Percentiles rank a stretch among this genome's conserved stretches.
Conservation (phyloP, 441 rosid species). For the Adansonia grandidieri region DNA sequence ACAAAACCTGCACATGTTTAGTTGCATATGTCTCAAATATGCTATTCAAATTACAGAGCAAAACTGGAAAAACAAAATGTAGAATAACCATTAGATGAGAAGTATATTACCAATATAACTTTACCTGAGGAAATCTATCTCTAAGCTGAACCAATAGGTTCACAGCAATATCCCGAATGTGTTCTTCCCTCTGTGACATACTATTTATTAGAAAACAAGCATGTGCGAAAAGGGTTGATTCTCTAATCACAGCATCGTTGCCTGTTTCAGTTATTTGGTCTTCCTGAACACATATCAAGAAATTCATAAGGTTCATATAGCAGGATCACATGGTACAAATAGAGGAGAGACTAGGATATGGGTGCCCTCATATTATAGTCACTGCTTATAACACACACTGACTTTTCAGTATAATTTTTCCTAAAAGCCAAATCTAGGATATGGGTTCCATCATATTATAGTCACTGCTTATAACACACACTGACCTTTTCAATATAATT, state of each 20-base stretch:
- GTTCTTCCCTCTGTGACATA: conserved; percentile 96
- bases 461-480: background rate
- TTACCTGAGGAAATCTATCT: conserved; percentile 96
- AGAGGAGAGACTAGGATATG: background rate
- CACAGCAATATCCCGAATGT: conserved; percentile 82
- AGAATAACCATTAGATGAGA: background rate
- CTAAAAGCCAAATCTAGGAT: background rate
- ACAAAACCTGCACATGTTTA: conserved; percentile 72
- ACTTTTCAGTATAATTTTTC: background rate
- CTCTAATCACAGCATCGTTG: conserved; percentile 78
- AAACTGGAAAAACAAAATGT: conserved; percentile 14
- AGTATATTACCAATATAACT: conserved; percentile 10
- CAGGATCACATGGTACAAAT: background rate
- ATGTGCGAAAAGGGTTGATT: conserved; percentile 78
- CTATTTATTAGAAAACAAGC: conserved; percentile 90
- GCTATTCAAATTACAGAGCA: conserved; percentile 27
- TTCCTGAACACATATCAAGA: conserved; percentile 69
- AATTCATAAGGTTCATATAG: conserved; percentile 30
- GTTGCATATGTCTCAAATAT: conserved; percentile 27
- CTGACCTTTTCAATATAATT: background rate
- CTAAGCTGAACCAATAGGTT: conserved; percentile 88
- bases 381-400: background rate
- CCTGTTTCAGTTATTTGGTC: conserved; percentile 80
- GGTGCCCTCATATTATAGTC: background rate
- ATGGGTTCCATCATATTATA: background rate